Evolutionary conservation across 805 yeast genomes (phyloP).

Genomic region (Lachancea thermotolerans): DNA sequence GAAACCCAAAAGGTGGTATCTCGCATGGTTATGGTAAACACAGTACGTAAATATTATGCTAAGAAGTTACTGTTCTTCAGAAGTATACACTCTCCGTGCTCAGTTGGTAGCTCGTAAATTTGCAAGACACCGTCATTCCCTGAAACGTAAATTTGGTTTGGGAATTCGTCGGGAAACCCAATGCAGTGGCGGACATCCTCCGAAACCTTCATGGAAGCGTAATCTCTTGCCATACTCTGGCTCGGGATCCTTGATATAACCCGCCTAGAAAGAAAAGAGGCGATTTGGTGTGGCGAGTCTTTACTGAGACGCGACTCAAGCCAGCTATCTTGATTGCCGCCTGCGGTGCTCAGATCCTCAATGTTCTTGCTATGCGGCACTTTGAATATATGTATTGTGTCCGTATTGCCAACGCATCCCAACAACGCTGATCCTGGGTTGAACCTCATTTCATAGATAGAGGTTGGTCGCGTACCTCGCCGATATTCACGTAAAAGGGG

Average conservation of each 20-base stretch:
- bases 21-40: slow-evolving; percentile 14
- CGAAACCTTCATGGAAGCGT: slow-evolving; percentile 25
- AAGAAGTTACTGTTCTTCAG: slow-evolving; percentile 20
- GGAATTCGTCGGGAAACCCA: slow-evolving; percentile 30
- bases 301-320: slow-evolving; percentile 6
- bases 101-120: slow-evolving; percentile 25
- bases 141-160: slow-evolving; percentile 24
- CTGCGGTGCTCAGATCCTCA: slow-evolving; percentile 1
- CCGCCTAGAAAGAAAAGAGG: slow-evolving; percentile 20
- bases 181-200: slow-evolving; percentile 17
- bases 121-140: slow-evolving; percentile 25
- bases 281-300: slow-evolving; percentile 20
- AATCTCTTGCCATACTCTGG: slow-evolving; percentile 26
- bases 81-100: slow-evolving; percentile 26
- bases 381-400: slow-evolving; percentile 82
- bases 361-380: slow-evolving; percentile 37
- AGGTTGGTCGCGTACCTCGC: slow-evolving; percentile 70
- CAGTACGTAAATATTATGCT: neutral
- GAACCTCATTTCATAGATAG: slow-evolving; percentile 61
- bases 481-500: slow-evolving; percentile 47
- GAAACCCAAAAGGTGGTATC: slow-evolving; percentile 12
- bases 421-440: slow-evolving; percentile 54
- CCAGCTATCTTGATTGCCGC: neutral
- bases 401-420: slow-evolving; percentile 81
- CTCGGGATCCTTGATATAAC: slow-evolving; percentile 26